These are phyloP conservation scores for Trichothecium roseum DNA, from an alignment of 2,329 filamentous ascomycete species.

Conservation along the genomic window DNA sequence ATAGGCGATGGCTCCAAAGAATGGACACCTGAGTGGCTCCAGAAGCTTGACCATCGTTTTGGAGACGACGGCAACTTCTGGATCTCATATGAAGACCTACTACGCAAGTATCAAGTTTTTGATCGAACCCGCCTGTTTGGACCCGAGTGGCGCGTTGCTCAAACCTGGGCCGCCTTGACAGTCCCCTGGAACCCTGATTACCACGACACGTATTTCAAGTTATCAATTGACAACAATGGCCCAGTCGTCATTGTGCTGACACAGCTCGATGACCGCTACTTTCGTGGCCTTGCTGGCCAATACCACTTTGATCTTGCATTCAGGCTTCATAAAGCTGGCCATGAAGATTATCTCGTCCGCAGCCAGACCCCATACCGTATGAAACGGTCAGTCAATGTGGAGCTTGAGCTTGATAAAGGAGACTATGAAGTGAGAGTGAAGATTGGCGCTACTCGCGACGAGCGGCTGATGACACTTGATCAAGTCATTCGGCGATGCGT, in stretches of 20 bases:
- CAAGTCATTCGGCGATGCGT: slow-evolving; percentile 58
- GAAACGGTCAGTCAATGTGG: slow-evolving; percentile 65
- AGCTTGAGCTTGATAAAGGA: slow-evolving; percentile 64
- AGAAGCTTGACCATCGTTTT: slow-evolving; percentile 62
- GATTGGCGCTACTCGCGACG: slow-evolving; percentile 54
- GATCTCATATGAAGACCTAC: slow-evolving; percentile 48
- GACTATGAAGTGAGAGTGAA: slow-evolving; percentile 69
- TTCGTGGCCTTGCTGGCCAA: slow-evolving; percentile 44
- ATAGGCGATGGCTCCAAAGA: slow-evolving; percentile 65
- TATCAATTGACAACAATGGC: slow-evolving; percentile 35
- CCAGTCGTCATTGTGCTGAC: slow-evolving; percentile 45
- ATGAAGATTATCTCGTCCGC: slow-evolving; percentile 44
- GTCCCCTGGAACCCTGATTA: slow-evolving; percentile 48
- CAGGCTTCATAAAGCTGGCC: slow-evolving; percentile 38
- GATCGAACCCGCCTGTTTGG: slow-evolving; percentile 49
- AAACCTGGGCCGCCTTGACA: slow-evolving; percentile 37
- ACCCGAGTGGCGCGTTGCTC: slow-evolving; percentile 39
- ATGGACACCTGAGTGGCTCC: slow-evolving; percentile 73
- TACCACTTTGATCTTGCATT: slow-evolving; percentile 44
- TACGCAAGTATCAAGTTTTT: slow-evolving; percentile 47
- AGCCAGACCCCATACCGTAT: slow-evolving; percentile 47
- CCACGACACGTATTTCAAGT: slow-evolving; percentile 40
- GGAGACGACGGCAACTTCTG: slow-evolving; percentile 63
- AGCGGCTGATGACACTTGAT: slow-evolving; percentile 43
- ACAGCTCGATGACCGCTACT: slow-evolving; percentile 48